Conservation (phyloP, 2,329 filamentous ascomycete species). For the Xylaria sp. region DNA sequence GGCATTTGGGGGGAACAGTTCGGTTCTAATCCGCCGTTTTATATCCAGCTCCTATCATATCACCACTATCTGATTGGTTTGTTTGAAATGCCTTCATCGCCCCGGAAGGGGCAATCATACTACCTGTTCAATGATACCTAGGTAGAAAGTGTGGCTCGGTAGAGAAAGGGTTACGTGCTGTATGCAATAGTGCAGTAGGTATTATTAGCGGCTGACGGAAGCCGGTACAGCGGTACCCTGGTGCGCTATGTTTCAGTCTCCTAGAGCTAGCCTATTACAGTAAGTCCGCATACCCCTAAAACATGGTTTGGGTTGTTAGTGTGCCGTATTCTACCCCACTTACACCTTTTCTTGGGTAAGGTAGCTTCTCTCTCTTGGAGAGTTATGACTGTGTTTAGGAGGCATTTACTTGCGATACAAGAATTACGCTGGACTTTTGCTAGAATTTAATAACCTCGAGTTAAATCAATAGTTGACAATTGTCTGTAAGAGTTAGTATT, state of each 20-base stretch:
- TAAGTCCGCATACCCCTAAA: constrained; percentile 7
- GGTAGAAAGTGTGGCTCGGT: neutral
- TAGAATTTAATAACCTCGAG: neutral
- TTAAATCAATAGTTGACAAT: neutral
- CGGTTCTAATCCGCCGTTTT: constrained; percentile 4
- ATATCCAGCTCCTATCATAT: constrained; percentile 11
- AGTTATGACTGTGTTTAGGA: neutral
- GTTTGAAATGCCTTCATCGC: constrained; percentile 20
- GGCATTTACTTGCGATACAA: neutral
- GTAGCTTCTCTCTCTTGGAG: neutral
- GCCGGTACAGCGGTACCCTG: constrained; percentile 12
- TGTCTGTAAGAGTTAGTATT: neutral
- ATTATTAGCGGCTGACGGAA: constrained; percentile 21
- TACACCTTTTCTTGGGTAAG: too few species aligned
- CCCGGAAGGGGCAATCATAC: constrained; percentile 11
- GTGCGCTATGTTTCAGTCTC: constrained; percentile 36
- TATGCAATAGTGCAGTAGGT: neutral
- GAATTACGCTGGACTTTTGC: neutral
- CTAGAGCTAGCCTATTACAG: constrained; percentile 14
- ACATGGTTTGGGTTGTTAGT: neutral
- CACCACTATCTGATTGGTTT: neutral
- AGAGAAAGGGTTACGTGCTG: neutral
- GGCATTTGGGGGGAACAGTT: constrained; percentile 19
- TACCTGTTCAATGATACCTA: neutral
- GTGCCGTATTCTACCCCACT: neutral